phyloP scores from a whole-genome alignment of 345 rosid genomes.

The Atalantia buxifolia region DNA sequence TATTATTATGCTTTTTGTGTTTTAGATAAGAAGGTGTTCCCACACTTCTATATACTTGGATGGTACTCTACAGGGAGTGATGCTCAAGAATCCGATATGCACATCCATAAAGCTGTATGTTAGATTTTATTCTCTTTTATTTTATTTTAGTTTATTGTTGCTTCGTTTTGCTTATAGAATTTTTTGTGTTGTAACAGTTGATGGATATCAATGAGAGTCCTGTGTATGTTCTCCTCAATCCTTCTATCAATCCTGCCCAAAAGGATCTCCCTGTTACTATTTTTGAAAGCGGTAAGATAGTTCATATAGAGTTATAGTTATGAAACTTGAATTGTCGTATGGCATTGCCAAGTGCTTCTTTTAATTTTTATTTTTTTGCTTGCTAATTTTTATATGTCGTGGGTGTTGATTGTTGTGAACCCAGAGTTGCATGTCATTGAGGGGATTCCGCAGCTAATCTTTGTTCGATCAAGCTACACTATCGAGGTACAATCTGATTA shows the following conservation, averaged over 20 bases:
- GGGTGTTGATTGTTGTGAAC: conserved; percentile 18
- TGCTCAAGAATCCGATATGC: conserved; percentile 88
- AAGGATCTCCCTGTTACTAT: conserved; percentile 94
- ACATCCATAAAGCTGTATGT: conserved; percentile 87
- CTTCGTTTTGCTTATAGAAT: neutral
- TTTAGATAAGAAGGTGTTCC: conserved; percentile 90
- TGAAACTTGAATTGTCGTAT: neutral
- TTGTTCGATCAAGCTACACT: conserved; percentile 84
- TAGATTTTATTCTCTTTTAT: neutral
- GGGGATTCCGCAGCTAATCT: conserved; percentile 92
- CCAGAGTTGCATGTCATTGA: conserved; percentile 94
- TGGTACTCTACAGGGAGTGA: conserved; percentile 96
- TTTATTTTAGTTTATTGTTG: neutral
- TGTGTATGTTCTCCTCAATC: conserved; percentile 85
- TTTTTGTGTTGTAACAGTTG: conserved; percentile 42
- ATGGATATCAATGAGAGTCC: conserved; percentile 99
- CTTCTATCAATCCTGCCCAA: conserved; percentile 78
- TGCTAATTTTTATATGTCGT: conserved; percentile 6
- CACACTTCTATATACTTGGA: conserved; percentile 81
- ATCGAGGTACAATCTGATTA: conserved; percentile 60
- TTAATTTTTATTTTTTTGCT: neutral
- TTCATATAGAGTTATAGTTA: neutral
- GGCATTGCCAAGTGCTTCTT: neutral
- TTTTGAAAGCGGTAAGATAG: conserved; percentile 68
- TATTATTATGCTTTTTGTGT: neutral